phyloP scores from a whole-genome alignment of 2,329 filamentous ascomycete species.

The Talaromyces sp. region DNA sequence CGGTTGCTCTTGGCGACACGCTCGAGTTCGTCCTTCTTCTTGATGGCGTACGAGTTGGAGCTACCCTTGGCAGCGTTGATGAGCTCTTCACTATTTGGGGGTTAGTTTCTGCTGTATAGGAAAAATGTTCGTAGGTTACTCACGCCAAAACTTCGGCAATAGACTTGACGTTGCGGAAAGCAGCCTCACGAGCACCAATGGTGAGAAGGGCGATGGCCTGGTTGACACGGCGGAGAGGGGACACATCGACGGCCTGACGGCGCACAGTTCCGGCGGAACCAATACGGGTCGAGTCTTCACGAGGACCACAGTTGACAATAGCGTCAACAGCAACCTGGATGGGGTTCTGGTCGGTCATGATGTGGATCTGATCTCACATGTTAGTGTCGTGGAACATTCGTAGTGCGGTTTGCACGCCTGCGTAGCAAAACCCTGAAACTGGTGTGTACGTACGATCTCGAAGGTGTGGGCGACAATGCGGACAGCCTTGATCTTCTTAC shows the following conservation, averaged over 20 bases:
- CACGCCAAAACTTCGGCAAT: constrained; percentile 94
- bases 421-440: not conserved
- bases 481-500: constrained; percentile 99
- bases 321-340: constrained; percentile 99
- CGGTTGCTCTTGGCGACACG: constrained; percentile 99
- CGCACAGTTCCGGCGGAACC: constrained; percentile 99
- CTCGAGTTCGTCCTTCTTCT: constrained; percentile 99
- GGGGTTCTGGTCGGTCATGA: constrained; percentile 99
- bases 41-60: constrained; percentile 99
- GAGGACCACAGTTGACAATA: constrained; percentile 99
- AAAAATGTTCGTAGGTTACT: not conserved
- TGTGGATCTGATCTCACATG: constrained; percentile 71
- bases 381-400: constrained; percentile 14
- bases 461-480: constrained; percentile 98
- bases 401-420: not conserved
- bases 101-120: not conserved
- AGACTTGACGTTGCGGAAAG: constrained; percentile 99
- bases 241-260: constrained; percentile 99
- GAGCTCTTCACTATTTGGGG: constrained; percentile 67
- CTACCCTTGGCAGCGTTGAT: constrained; percentile 99
- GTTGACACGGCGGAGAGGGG: constrained; percentile 98
- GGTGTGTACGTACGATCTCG: constrained; percentile 81
- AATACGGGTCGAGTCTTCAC: constrained; percentile 99
- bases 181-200: constrained; percentile 96
- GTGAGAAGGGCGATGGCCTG: constrained; percentile 98